Percentiles rank a stretch among this genome's conserved stretches.
phyloP scores from a whole-genome alignment of 306 rosid genomes.

The Pyrus pyrifolia region DNA sequence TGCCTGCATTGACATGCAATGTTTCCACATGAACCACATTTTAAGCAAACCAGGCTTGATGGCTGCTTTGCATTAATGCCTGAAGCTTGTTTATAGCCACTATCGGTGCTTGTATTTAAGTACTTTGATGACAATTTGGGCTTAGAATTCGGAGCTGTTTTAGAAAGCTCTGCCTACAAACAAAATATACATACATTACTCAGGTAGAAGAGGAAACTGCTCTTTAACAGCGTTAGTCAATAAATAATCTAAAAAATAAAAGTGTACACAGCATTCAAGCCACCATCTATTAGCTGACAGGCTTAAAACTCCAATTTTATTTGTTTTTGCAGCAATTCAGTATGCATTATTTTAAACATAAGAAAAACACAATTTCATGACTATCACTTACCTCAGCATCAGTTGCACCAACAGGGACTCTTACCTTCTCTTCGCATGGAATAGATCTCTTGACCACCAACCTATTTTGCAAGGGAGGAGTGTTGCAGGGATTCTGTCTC shows the following conservation, averaged over 20 bases:
- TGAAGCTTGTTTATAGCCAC: conserved; percentile 22
- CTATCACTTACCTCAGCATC: conserved; percentile 48
- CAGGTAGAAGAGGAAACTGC: conserved; percentile 4
- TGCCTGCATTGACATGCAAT: conserved; percentile 32
- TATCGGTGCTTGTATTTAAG: conserved; percentile 35
- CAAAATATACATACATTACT: conserved; percentile 12
- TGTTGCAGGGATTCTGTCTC: conserved; percentile 4
- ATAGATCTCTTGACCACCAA: conserved; percentile 31
- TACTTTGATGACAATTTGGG: conserved; percentile 35
- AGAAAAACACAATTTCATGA: neutral
- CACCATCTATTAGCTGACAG: neutral
- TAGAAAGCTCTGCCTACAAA: conserved; percentile 39
- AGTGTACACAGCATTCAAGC: neutral
- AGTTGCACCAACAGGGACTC: conserved; percentile 29
- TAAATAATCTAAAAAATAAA: neutral
- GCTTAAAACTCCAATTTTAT: neutral
- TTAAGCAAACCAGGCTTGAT: conserved; percentile 10
- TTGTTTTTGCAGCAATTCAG: neutral
- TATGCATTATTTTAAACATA: neutral
- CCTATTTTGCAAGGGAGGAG: conserved; percentile 17
- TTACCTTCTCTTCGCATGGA: conserved; percentile 30
- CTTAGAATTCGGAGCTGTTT: conserved; percentile 19
- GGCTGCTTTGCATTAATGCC: conserved; percentile 26
- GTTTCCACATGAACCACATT: conserved; percentile 31
- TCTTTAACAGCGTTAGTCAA: neutral